Conservation (phyloP, 805 yeast genomes). For the Metschnikowia dekortorum region DNA sequence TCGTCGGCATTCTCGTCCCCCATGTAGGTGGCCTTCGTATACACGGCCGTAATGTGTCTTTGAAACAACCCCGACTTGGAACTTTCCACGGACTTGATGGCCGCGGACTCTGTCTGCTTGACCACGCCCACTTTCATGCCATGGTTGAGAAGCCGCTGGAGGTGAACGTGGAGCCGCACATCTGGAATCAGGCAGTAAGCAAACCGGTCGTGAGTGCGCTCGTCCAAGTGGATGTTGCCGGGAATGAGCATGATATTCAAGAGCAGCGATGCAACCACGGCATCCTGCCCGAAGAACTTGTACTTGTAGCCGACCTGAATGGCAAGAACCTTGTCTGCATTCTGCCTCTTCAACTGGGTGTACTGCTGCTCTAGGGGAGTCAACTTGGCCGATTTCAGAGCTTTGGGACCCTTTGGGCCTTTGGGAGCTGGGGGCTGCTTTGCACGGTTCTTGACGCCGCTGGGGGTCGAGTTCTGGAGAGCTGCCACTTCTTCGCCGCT, state of each 20-base stretch:
- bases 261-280: slow-evolving; percentile 59
- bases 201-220: slow-evolving; percentile 49
- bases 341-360: slow-evolving; percentile 53
- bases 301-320: slow-evolving; percentile 91
- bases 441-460: background rate
- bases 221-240: slow-evolving; percentile 56
- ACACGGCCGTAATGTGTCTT: slow-evolving; percentile 64
- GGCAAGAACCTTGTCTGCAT: slow-evolving; percentile 69
- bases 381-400: slow-evolving; percentile 7
- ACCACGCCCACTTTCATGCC: slow-evolving; percentile 87
- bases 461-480: too few relatives aligned
- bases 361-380: slow-evolving; percentile 82
- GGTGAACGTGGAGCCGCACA: slow-evolving; percentile 65
- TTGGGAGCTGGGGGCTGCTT: background rate
- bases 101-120: slow-evolving; percentile 78
- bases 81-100: slow-evolving; percentile 57
- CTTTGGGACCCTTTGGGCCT: too few relatives aligned
- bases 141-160: slow-evolving; percentile 62
- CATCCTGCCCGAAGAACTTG: slow-evolving; percentile 84
- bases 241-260: slow-evolving; percentile 69
- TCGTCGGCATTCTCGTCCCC: slow-evolving; percentile 41
- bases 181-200: slow-evolving; percentile 89
- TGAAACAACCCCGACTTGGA: slow-evolving; percentile 51
- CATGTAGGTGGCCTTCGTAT: slow-evolving; percentile 80
- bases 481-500: too few relatives aligned